Percentiles rank a stretch among this genome's conserved stretches.
Evolutionary conservation across 2,329 filamentous ascomycete species (phyloP).

Genomic region (Nemania sp.): DNA sequence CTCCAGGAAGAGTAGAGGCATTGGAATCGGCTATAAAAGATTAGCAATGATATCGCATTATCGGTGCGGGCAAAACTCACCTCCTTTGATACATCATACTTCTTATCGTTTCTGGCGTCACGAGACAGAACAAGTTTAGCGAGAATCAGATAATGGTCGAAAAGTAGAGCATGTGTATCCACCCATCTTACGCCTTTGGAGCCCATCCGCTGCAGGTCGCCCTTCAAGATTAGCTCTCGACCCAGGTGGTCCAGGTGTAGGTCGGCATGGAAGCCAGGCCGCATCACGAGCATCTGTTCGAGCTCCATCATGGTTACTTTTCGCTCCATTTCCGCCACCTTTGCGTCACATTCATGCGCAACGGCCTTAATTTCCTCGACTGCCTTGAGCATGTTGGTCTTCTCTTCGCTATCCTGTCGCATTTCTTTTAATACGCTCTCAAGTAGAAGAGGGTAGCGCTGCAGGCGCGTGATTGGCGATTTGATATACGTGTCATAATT

Average conservation of each 20-base stretch:
- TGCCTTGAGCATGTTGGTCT: slow-evolving; percentile 82
- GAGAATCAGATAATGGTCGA: slow-evolving; percentile 95
- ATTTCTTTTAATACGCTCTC: slow-evolving; percentile 87
- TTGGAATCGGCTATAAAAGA: slow-evolving; percentile 80
- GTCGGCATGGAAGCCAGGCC: slow-evolving; percentile 88
- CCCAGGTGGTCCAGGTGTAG: slow-evolving; percentile 95
- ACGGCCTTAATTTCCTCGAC: slow-evolving; percentile 93
- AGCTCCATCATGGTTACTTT: slow-evolving; percentile 91
- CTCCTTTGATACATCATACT: slow-evolving; percentile 94
- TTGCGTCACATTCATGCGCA: slow-evolving; percentile 89
- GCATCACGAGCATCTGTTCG: slow-evolving; percentile 82
- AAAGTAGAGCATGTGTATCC: slow-evolving; percentile 91
- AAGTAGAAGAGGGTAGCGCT: slow-evolving; percentile 88
- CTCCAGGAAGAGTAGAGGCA: slow-evolving; percentile 94
- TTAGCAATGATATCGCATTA: slow-evolving; percentile 30
- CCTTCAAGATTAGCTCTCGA: slow-evolving; percentile 86
- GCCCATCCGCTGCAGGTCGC: slow-evolving; percentile 89
- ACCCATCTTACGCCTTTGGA: slow-evolving; percentile 92
- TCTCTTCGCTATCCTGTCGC: slow-evolving; percentile 87
- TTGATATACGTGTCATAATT: slow-evolving; percentile 97
- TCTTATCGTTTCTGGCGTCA: slow-evolving; percentile 77
- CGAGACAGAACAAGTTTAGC: slow-evolving; percentile 83
- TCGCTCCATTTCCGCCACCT: slow-evolving; percentile 91
- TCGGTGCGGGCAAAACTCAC: slow-evolving; percentile 58
- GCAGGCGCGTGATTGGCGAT: slow-evolving; percentile 89